A percentile compares a stretch with the other conserved stretches of the same genome.
phyloP scores from a whole-genome alignment of 2,329 filamentous ascomycete genomes.

The Helminthosporium solani region DNA sequence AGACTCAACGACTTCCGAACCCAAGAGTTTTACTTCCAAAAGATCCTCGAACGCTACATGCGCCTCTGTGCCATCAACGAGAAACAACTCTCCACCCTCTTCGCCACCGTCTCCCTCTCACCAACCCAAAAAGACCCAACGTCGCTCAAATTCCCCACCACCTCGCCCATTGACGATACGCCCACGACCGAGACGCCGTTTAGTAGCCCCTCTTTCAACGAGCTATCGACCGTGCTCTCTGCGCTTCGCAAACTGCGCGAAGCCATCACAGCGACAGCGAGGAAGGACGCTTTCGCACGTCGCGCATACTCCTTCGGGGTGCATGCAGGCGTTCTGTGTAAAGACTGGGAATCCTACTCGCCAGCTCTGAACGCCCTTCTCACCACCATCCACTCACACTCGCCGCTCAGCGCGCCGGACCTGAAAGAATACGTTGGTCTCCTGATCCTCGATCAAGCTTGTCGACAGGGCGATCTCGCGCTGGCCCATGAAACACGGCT shows the following conservation, averaged over 20 bases:
- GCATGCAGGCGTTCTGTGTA: constrained; percentile 75
- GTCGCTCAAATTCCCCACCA: constrained; percentile 15
- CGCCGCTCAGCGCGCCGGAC: constrained; percentile 70
- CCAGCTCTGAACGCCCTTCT: constrained; percentile 82
- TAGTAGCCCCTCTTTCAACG: constrained; percentile 44
- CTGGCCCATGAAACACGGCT: constrained; percentile 70
- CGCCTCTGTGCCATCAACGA: constrained; percentile 77
- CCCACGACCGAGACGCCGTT: constrained; percentile 27
- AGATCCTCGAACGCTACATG: constrained; percentile 86
- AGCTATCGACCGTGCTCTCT: constrained; percentile 73
- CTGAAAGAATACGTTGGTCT: constrained; percentile 78
- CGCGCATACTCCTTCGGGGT: constrained; percentile 91
- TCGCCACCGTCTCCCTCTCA: constrained; percentile 60
- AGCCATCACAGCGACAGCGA: constrained; percentile 76
- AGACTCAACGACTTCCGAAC: constrained; percentile 64
- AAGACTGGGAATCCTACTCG: constrained; percentile 84
- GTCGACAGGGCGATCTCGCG: constrained; percentile 72
- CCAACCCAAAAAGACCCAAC: constrained; percentile 12
- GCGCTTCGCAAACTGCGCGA: constrained; percentile 91
- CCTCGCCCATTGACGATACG: constrained; percentile 9
- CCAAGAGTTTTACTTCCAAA: constrained; percentile 83
- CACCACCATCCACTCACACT: constrained; percentile 63
- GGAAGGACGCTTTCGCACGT: constrained; percentile 78
- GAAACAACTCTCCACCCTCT: constrained; percentile 72
- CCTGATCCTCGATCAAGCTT: constrained; percentile 83